A percentile compares a stretch with the other conserved stretches of the same genome.
Conservation (phyloP, 192 early-diverging fungal species). For the Spinellus fusiger region DNA sequence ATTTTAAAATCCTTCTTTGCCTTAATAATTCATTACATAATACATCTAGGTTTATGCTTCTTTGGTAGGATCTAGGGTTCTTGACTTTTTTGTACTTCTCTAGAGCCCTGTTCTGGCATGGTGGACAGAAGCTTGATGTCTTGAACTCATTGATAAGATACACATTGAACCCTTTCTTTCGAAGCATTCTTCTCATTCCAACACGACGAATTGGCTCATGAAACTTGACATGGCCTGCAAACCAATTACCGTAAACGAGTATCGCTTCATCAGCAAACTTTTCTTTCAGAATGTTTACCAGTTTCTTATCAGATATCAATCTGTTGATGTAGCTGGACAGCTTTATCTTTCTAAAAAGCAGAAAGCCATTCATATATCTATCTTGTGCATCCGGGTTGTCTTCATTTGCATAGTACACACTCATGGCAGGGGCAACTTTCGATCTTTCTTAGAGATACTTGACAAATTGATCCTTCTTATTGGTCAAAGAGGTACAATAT, state of each 20-base stretch:
- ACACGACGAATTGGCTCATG: neutral
- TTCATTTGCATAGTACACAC: neutral
- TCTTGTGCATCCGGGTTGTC: neutral
- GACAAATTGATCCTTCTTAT: neutral
- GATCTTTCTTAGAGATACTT: neutral
- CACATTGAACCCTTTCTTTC: neutral
- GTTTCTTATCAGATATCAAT: neutral
- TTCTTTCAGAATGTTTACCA: too few relatives aligned
- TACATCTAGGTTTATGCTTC: neutral
- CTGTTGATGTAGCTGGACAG: neutral
- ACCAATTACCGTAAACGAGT: neutral
- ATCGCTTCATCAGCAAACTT: neutral
- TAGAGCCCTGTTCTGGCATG: too few relatives aligned
- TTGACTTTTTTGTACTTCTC: neutral
- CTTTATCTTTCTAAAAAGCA: neutral
- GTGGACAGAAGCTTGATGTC: neutral
- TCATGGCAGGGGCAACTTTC: neutral
- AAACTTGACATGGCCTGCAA: neutral
- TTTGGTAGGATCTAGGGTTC: neutral
- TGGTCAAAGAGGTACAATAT: neutral
- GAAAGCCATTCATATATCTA: neutral
- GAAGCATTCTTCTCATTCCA: neutral
- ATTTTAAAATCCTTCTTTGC: too few relatives aligned
- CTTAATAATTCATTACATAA: neutral
- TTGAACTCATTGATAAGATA: constrained; percentile 1